Evolutionary conservation across 176 grass and related monocot genomes (phyloP).

Genomic region (Oropetium thomaeum): DNA sequence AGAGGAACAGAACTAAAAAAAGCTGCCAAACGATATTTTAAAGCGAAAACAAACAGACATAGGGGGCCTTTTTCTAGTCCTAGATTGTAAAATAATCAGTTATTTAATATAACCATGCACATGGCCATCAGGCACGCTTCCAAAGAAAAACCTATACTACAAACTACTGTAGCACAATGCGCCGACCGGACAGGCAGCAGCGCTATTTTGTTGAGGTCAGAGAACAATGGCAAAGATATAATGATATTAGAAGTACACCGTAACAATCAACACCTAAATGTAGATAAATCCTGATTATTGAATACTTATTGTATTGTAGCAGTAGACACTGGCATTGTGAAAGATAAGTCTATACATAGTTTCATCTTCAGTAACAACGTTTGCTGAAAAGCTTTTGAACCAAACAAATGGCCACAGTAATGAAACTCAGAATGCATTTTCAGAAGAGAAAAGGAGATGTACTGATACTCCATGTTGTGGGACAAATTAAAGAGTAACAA

Average conservation of each 20-base stretch:
- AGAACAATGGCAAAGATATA: neutral
- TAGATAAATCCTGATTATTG: neutral
- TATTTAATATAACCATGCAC: conserved; percentile 35
- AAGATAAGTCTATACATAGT: neutral
- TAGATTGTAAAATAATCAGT: conserved; percentile 24
- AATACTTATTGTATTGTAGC: neutral
- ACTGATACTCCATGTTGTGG: neutral
- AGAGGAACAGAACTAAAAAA: conserved; percentile 41
- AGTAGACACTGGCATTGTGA: neutral
- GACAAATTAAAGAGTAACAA: neutral
- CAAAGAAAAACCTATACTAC: neutral
- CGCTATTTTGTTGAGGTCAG: neutral
- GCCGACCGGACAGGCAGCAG: conserved; percentile 15
- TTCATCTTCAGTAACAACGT: neutral
- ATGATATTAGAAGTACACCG: neutral
- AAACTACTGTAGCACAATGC: neutral
- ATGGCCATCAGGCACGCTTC: conserved; percentile 33
- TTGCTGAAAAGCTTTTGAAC: neutral
- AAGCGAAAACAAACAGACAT: conserved; percentile 38
- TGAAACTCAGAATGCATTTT: neutral
- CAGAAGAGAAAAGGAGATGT: neutral
- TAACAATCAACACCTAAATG: neutral
- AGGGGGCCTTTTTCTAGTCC: conserved; percentile 28
- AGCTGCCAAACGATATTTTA: conserved; percentile 48
- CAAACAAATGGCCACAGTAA: neutral